A percentile compares a stretch with the other conserved stretches of the same genome.
These are phyloP conservation scores for Nitzschia inconspicua DNA, from an alignment of 108 stramenopile genomes.

Conservation along the genomic window DNA sequence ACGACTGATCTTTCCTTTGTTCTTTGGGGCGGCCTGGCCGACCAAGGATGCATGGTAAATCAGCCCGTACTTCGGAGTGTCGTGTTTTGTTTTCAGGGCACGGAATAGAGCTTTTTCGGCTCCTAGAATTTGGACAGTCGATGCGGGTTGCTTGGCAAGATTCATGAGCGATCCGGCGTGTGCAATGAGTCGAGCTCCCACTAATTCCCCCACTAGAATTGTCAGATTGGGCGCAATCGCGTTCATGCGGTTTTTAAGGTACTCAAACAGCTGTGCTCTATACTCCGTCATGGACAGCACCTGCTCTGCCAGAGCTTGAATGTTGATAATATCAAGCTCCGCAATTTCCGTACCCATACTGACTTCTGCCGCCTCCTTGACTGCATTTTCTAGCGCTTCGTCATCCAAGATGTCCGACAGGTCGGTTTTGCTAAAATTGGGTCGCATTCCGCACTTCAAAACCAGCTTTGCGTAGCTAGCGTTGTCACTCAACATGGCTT, in stretches of 20 bases:
- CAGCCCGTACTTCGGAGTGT: conserved; percentile 99
- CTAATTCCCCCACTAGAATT: conserved; percentile 97
- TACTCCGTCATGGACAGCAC: conserved; percentile 97
- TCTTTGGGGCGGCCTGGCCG: conserved; percentile 98
- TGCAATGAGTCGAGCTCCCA: conserved; percentile 98
- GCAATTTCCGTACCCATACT: conserved; percentile 99
- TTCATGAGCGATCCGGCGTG: conserved; percentile 99
- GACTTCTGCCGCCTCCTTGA: conserved; percentile 99
- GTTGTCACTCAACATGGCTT: conserved; percentile 95
- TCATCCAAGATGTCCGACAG: conserved; percentile 91
- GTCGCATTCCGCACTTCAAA: conserved; percentile 86
- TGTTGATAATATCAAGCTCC: conserved; percentile 91
- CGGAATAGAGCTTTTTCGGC: conserved; percentile 99
- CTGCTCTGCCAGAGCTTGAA: conserved; percentile 91
- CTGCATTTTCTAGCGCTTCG: conserved; percentile 75
- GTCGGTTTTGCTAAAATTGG: conserved; percentile 79
- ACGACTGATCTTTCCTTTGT: conserved; percentile 99
- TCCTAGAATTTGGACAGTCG: conserved; percentile 98
- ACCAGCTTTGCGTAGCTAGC: conserved; percentile 95
- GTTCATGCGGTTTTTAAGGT: conserved; percentile 98
- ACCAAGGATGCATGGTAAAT: conserved; percentile 98
- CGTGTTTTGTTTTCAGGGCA: conserved; percentile 99
- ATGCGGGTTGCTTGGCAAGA: conserved; percentile 99
- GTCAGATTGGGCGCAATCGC: conserved; percentile 99
- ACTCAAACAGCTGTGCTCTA: conserved; percentile 96